Evolutionary conservation across 2,329 filamentous ascomycete species (phyloP).

Genomic region (Diatrype stigma): DNA sequence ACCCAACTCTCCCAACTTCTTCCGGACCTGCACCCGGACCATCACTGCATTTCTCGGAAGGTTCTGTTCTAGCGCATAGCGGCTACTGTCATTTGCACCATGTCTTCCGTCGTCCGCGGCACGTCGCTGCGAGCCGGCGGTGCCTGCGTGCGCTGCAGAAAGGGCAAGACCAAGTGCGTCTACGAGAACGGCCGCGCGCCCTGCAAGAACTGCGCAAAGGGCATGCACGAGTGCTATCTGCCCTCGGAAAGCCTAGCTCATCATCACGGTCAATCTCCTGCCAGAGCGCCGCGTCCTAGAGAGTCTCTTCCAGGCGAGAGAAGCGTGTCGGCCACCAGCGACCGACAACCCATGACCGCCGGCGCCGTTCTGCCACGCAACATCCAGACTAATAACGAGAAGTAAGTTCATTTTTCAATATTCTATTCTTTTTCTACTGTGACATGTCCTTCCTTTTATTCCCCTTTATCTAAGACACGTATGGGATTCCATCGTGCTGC

Average conservation of each 20-base stretch:
- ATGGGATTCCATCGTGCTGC: background rate
- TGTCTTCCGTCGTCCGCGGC: constrained; percentile 50
- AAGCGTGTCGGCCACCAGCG: constrained; percentile 38
- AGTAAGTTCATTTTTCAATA: constrained; percentile 41
- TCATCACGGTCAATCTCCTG: constrained; percentile 55
- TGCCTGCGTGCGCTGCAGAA: constrained; percentile 59
- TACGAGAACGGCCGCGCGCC: constrained; percentile 60
- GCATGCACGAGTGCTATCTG: constrained; percentile 60
- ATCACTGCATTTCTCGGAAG: constrained; percentile 10
- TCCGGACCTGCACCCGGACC: constrained; percentile 24
- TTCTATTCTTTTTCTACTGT: constrained; percentile 2
- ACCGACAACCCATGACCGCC: constrained; percentile 43
- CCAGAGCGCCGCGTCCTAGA: constrained; percentile 47
- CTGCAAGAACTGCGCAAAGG: constrained; percentile 61
- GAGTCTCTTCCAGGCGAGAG: constrained; percentile 53
- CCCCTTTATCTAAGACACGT: background rate
- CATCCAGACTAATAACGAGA: constrained; percentile 45
- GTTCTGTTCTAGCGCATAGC: constrained; percentile 1
- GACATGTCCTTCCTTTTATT: constrained; percentile 3
- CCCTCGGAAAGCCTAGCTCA: constrained; percentile 58
- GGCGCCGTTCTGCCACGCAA: constrained; percentile 40
- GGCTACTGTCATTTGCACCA: constrained; percentile 19
- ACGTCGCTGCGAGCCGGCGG: constrained; percentile 58
- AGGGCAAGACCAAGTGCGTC: constrained; percentile 61
- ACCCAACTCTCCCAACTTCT: constrained; percentile 17